Evolutionary conservation across 768 basidiomycete species (phyloP), one percentile per base, ranked within the genome.

Genomic region (Daedalea quercina): DNA sequence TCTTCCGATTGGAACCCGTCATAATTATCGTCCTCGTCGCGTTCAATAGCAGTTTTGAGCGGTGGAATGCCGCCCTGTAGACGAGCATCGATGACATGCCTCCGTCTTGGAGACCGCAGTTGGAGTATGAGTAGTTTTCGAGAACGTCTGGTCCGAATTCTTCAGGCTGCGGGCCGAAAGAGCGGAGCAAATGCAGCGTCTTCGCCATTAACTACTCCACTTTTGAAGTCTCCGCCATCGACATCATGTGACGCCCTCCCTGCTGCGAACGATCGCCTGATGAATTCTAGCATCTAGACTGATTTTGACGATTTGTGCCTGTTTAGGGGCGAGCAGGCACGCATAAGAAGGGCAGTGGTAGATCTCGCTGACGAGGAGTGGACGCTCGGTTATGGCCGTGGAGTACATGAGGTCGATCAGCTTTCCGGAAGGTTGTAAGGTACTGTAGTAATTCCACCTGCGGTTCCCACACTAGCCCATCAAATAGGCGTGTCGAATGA

Each of bases 151-250:
- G 13, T 40, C 34, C n/a, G n/a, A n/a, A n/a, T n/a, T n/a, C 9
- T 11, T 20, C 48, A 7, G 2, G 34, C 48, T 8, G 40, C 48
- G 11, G 40, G 48, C 22, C 35, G 48, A 28, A 49, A 40, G 31
- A 49, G 25, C 15, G 48, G 48, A 15, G 20, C 19, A 8, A 23
- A 11, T n/a, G 9, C 48, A 12, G 15, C 35, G 15, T 37, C 35
- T 4, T 8, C 9, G 9, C 22, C 48, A 3, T n/a, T 19, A 6
- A 35, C 7, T 19, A 15, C 12, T 3, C 28, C 33, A 28, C 15
- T 43, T 42, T 44, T 52, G 51, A 52, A 52, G 44, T 52, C 51
- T 4, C 51, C 51, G 20, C 42, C 51, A 6, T 45, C 44, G 2
- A 19, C 42, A 26, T 4, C 44, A 19, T 41, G 42, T 24, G n/a